Evolutionary conservation across 2,329 filamentous ascomycete genomes (phyloP).

Genomic region (Aspergillus carbonarius): DNA sequence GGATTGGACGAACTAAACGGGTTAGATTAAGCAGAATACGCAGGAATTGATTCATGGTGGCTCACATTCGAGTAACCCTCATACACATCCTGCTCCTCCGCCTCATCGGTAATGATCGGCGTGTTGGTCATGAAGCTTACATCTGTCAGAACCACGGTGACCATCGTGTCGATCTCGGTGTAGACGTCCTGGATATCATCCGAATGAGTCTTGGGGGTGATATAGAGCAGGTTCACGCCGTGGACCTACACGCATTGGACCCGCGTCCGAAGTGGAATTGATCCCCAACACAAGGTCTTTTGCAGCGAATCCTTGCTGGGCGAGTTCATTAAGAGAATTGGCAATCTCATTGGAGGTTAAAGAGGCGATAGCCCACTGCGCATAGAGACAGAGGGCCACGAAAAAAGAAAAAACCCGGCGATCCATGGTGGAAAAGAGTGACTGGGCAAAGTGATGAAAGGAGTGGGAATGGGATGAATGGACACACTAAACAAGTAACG

Average conservation of each 20-base stretch:
- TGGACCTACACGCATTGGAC: not conserved
- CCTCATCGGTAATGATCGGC: not conserved
- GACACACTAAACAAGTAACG: not conserved
- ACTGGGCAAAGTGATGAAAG: too few relatives aligned
- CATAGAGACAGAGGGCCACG: not conserved
- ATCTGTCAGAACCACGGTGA: not conserved
- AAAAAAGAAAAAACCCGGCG: not conserved
- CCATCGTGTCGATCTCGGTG: conserved; percentile 1
- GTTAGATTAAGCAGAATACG: not conserved
- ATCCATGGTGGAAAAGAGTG: not conserved
- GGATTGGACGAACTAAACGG: conserved; percentile 3
- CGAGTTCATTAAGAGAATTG: conserved; percentile 2
- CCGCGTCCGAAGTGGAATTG: not conserved
- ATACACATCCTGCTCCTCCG: not conserved
- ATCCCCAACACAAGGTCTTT: conserved; percentile 3
- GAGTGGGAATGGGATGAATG: not conserved
- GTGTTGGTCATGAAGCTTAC: conserved; percentile 5
- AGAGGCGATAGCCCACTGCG: not conserved
- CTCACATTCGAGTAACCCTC: conserved; percentile 3
- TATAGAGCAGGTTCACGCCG: not conserved
- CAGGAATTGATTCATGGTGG: not conserved
- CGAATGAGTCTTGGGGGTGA: not conserved
- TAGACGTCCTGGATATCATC: not conserved
- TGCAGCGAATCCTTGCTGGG: not conserved
- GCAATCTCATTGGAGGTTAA: not conserved